phyloP scores from a whole-genome alignment of 202 grass and related monocot species.

The Zizania palustris region DNA sequence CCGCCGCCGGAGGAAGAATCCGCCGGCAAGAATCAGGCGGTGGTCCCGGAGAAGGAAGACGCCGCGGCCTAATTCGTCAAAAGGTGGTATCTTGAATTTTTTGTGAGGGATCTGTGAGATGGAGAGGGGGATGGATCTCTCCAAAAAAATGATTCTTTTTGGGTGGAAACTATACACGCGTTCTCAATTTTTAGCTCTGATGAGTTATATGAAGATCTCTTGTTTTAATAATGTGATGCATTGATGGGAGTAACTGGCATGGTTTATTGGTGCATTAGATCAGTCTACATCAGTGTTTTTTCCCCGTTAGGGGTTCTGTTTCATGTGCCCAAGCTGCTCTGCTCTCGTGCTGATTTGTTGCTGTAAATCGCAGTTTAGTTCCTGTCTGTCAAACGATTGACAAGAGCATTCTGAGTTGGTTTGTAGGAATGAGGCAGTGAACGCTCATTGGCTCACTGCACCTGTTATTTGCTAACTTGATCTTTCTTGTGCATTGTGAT shows the following conservation, averaged over 20 bases:
- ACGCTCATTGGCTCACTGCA: no score
- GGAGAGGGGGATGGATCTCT: neutral
- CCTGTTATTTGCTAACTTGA: neutral
- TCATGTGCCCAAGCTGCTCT: neutral
- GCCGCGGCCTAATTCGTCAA: constrained; percentile 21
- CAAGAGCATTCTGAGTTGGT: neutral
- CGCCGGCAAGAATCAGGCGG: neutral
- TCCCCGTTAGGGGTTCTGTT: no score
- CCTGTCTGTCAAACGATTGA: neutral
- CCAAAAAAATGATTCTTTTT: constrained; percentile 45
- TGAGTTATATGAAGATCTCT: constrained; percentile 17
- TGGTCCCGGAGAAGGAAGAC: constrained; percentile 17
- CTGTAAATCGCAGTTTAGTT: neutral
- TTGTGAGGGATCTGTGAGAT: constrained; percentile 29
- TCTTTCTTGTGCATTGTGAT: neutral
- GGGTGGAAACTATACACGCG: constrained; percentile 30
- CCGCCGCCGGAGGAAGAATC: neutral
- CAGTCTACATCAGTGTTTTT: neutral
- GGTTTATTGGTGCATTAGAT: neutral
- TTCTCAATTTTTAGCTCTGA: constrained; percentile 24
- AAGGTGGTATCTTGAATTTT: constrained; percentile 32
- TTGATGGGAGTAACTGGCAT: neutral
- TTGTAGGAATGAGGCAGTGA: neutral
- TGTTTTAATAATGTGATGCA: constrained; percentile 28
- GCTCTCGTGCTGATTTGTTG: neutral